phyloP scores from a whole-genome alignment of 805 yeast species.

The Ogataea ganodermae region DNA sequence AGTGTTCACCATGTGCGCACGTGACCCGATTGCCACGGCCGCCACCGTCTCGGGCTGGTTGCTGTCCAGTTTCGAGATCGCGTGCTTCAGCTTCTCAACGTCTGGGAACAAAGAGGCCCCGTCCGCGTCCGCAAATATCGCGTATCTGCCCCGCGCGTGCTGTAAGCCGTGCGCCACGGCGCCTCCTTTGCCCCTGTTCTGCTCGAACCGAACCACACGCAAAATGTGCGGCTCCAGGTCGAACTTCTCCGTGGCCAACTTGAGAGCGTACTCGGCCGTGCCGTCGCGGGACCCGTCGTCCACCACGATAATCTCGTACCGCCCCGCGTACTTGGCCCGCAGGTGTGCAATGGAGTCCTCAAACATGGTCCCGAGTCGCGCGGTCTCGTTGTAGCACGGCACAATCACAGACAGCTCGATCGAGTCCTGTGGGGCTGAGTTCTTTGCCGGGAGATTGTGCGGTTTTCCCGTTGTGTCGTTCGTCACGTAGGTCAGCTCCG shows the following conservation, averaged over 20 bases:
- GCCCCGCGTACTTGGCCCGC: conserved; percentile 28
- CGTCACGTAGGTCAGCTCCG: conserved; percentile 58
- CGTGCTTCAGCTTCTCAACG: conserved; percentile 49
- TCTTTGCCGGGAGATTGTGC: conserved; percentile 39
- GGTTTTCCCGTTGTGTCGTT: conserved; percentile 37
- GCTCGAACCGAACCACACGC: conserved; percentile 66
- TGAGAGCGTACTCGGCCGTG: conserved; percentile 70
- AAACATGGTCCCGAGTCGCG: conserved; percentile 69
- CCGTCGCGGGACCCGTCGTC: conserved; percentile 92
- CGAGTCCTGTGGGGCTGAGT: conserved; percentile 35
- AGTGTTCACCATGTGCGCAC: conserved; percentile 95
- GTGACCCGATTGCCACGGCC: conserved; percentile 82
- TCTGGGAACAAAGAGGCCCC: conserved; percentile 89
- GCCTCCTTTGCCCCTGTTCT: conserved; percentile 94
- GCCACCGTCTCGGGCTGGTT: conserved; percentile 36
- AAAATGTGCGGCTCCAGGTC: conserved; percentile 57
- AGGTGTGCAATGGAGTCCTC: conserved; percentile 66
- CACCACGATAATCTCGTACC: conserved; percentile 79
- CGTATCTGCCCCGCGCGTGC: conserved; percentile 68
- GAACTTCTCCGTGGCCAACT: conserved; percentile 54
- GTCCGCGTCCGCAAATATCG: conserved; percentile 95
- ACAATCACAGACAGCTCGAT: conserved; percentile 75
- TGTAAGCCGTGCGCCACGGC: conserved; percentile 94
- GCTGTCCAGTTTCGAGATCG: conserved; percentile 37
- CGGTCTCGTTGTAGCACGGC: conserved; percentile 91